Evolutionary conservation across 2,329 filamentous ascomycete genomes (phyloP), one percentile per base, ranked within the genome.

Genomic region (Colletotrichum sansevieriae): DNA sequence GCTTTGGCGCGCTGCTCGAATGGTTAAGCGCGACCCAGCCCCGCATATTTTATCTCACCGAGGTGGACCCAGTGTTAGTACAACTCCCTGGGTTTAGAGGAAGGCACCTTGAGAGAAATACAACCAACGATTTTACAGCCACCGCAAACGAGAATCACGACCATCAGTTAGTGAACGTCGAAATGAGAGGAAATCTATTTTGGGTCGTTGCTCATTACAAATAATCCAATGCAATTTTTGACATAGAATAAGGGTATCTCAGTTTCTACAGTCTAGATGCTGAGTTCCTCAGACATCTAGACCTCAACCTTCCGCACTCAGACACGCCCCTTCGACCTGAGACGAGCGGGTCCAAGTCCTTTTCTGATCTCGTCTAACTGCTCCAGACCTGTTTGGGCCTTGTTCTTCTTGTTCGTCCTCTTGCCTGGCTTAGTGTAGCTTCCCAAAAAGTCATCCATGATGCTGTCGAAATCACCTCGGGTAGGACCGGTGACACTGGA

Each of bases 391-490:
- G 87, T 92, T 77, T 92, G 91, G 72, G 92, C 90, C 76, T 91
- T 93, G 18, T 91, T 91, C 81, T 95, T 94, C 82, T 95, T 95
- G 20, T 94, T 87, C 11, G 85, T 83, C 78, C 90, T 91, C 82
- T 94, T 94, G 2, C 91, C 91, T 25, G 86, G 86, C 80, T 89
- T 91, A 10, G 88, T 88, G 76, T 93, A 91, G 39, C 85, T 90
- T 9, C 90, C 92, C 29, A 98, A 81, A 81, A 99, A 99, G 65
- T 97, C 95, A 76, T 98, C 95, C 85, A 99, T 90, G 77, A 98
- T 94, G 70, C 85, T 88, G 77, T 97, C 91, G 79, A 99, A 97
- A 77, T 98, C 95, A 44, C 86, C 83, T 52, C 94, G 85, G 43
- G 93, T 82, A 10, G 91, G 87, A 0, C 91, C 91, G 76, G 81